Base-by-base conservation (phyloP, 495 filamentous ascomycete species). In the Penicillium paradoxum region DNA sequence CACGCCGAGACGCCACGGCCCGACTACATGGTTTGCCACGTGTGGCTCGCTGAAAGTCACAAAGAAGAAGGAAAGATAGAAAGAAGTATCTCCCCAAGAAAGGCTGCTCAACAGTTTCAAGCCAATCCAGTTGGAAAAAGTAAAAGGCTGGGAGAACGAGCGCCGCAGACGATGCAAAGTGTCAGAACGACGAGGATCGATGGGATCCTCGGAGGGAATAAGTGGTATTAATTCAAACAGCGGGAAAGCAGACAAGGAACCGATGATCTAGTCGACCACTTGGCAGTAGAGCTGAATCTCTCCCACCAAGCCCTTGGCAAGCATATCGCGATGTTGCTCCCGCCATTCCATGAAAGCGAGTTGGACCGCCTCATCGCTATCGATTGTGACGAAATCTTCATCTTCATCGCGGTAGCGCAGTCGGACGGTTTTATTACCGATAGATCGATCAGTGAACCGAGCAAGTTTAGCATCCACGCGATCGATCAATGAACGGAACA, bases 401-500 rank as follows among this genome's bases (percentile, higher is more conserved):
- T 96, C 90, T 52, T 96, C 91, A 63, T 98, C 95, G 42, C 84
- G 79, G 69, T 97, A 98, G 51, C 88, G 87, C 40, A 98, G 70
- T 66, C 88, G 86, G 54, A 95, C 79, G 45, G 83, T 83, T 51
- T 88, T 88, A 58, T 78, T 81, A 51, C 83, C 82, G 60, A 96
- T 91, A 14, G 87, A 89, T 56, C 85, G 84, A 58, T 79, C 85
- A 8, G 90, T 91, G 55, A 88, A 86, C 39, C 90, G 81, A 34
- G 84, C 85, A 57, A 98, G 80, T 69, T 97, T 97, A 19, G 88
- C 88, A 67, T 97, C 95, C 62, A 98, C 97, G n/a, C 93, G 90
- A 62, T 97, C 91, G 43, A 90, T 88, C 19, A 98, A 77, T 25
- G 89, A 91, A 43, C 91, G 88, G 71, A 95, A 96, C 40, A 87